phyloP scores from a whole-genome alignment of 306 rosid species.

The Citrullus mucosospermus region DNA sequence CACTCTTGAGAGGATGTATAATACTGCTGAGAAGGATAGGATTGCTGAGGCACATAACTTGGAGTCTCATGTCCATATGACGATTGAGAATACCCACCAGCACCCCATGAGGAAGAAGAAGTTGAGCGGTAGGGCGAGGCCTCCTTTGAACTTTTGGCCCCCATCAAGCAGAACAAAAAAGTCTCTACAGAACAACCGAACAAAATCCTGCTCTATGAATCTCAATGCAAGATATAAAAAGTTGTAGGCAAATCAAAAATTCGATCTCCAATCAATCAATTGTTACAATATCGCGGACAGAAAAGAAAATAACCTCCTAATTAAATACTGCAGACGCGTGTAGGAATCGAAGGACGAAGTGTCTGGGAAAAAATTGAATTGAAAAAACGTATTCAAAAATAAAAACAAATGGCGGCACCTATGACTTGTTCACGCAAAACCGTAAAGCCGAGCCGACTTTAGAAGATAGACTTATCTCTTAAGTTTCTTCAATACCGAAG shows the following conservation, averaged over 20 bases:
- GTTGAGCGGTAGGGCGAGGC: conserved; percentile 39
- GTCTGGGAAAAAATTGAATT: neutral
- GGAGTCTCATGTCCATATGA: conserved; percentile 20
- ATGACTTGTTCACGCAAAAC: neutral
- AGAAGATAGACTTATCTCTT: neutral
- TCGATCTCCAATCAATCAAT: neutral
- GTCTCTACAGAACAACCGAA: neutral
- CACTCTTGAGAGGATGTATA: conserved; percentile 7
- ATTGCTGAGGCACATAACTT: conserved; percentile 7
- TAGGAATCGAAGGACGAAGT: neutral
- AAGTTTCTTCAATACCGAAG: neutral
- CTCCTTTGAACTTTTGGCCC: conserved; percentile 60
- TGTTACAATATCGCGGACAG: neutral
- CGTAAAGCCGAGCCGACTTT: neutral
- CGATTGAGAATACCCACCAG: conserved; percentile 14
- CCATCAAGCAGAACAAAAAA: conserved; percentile 43
- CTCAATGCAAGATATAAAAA: neutral
- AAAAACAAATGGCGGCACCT: conserved; percentile 3
- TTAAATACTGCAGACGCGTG: neutral
- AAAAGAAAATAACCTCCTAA: neutral
- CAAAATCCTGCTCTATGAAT: neutral
- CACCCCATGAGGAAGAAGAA: conserved; percentile 21
- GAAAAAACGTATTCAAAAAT: neutral
- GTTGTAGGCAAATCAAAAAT: neutral
- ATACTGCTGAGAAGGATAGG: conserved; percentile 24